Conservation (phyloP, 2,329 filamentous ascomycete genomes). For the Penicillium freii region DNA sequence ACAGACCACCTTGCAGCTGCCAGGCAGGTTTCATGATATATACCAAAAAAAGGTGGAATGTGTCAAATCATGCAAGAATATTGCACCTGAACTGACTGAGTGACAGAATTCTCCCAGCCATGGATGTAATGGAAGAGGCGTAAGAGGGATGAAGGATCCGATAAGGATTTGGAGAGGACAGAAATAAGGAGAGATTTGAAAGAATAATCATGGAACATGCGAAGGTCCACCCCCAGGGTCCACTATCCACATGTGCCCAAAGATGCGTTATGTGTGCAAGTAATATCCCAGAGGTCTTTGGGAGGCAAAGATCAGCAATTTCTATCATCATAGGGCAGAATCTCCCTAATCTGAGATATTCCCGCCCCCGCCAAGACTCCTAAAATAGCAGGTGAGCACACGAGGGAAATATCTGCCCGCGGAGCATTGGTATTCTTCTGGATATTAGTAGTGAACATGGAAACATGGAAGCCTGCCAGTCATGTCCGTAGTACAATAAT, state of each 20-base stretch:
- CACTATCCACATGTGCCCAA: not conserved
- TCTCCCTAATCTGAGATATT: not conserved
- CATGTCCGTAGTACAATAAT: not conserved
- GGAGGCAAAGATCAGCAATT: not conserved
- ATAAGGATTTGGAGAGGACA: not conserved
- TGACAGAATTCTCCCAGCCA: not conserved
- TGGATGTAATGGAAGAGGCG: not conserved
- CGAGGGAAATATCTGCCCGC: not conserved
- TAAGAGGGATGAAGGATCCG: not conserved
- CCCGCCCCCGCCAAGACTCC: not conserved
- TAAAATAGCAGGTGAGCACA: constrained; percentile 1
- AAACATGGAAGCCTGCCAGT: not conserved
- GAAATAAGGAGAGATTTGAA: not conserved
- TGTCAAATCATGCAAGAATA: not conserved
- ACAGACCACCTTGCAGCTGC: not conserved
- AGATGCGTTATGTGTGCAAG: not conserved
- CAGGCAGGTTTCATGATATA: constrained; percentile 8
- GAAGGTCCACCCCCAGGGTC: not conserved
- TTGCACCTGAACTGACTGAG: not conserved
- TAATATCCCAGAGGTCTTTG: not conserved
- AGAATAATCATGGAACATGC: not conserved
- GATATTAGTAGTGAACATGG: not conserved
- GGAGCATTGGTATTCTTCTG: not conserved
- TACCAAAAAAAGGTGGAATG: not conserved
- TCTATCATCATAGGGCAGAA: not conserved